Evolutionary conservation across 768 basidiomycete species (phyloP).

Genomic region (Lyophyllum shimeji): DNA sequence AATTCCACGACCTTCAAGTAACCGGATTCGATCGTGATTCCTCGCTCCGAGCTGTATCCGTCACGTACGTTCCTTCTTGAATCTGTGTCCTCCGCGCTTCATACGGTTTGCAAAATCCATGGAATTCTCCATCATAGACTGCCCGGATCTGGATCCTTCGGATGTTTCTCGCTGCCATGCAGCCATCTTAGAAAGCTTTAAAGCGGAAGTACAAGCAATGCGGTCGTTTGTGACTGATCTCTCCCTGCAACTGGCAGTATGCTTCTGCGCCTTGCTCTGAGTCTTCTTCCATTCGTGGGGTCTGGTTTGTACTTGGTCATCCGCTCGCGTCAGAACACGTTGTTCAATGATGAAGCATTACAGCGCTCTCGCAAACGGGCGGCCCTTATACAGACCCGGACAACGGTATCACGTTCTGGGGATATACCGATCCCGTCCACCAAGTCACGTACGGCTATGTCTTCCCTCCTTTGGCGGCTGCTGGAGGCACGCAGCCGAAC

Average conservation of each 20-base stretch:
- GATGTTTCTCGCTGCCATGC: conserved; percentile 14
- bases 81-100: neutral
- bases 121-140: neutral
- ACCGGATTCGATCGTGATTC: neutral
- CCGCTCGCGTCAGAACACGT: neutral
- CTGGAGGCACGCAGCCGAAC: conserved; percentile 25
- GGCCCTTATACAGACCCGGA: conserved; percentile 49
- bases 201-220: neutral
- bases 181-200: neutral
- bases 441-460: conserved; percentile 47
- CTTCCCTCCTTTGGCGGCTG: conserved; percentile 46
- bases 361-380: conserved; percentile 40
- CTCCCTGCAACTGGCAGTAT: conserved; percentile 2
- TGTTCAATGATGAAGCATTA: neutral
- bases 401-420: conserved; percentile 56
- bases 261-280: conserved; percentile 20
- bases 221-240: neutral
- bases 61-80: neutral
- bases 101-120: neutral
- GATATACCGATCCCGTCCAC: conserved; percentile 41
- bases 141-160: neutral
- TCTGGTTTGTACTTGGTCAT: conserved; percentile 23
- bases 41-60: conserved; percentile 10
- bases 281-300: conserved; percentile 28
- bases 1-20: neutral